Percentiles rank a stretch among this genome's conserved stretches.
Evolutionary conservation across 495 filamentous ascomycete species (phyloP).

Genomic region (Talaromyces stipitatus): DNA sequence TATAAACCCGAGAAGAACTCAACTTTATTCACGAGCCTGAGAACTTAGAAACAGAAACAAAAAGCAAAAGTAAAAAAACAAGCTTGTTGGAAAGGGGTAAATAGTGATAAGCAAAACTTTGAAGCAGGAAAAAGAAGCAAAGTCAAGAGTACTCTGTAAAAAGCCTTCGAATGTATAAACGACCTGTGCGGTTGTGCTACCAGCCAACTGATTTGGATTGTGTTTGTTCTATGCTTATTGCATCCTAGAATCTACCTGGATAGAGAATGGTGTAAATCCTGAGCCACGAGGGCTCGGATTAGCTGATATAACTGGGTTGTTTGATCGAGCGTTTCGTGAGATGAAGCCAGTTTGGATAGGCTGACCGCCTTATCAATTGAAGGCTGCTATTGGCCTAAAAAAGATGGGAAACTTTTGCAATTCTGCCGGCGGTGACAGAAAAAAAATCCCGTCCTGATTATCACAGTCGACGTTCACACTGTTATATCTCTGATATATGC

Average conservation of each 20-base stretch:
- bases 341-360: too few species aligned
- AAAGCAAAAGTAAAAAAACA: background rate
- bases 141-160: background rate
- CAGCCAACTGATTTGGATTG: too few species aligned
- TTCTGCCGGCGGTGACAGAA: background rate
- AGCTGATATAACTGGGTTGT: too few species aligned
- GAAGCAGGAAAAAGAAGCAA: background rate
- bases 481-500: background rate
- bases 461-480: background rate
- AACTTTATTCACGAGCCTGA: too few species aligned
- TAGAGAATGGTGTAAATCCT: too few species aligned
- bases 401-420: background rate
- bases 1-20: background rate
- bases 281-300: too few species aligned
- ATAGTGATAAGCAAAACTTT: too few species aligned
- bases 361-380: background rate
- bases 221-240: too few species aligned
- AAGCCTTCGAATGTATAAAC: too few species aligned
- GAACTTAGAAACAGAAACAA: background rate
- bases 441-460: background rate
- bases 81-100: background rate
- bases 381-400: background rate
- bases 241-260: too few species aligned
- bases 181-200: too few species aligned
- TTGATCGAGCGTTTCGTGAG: too few species aligned